Evolutionary conservation across 2,329 filamentous ascomycete genomes (phyloP), one percentile per base, ranked within the genome.

Genomic region (Davidsoniella australis): DNA sequence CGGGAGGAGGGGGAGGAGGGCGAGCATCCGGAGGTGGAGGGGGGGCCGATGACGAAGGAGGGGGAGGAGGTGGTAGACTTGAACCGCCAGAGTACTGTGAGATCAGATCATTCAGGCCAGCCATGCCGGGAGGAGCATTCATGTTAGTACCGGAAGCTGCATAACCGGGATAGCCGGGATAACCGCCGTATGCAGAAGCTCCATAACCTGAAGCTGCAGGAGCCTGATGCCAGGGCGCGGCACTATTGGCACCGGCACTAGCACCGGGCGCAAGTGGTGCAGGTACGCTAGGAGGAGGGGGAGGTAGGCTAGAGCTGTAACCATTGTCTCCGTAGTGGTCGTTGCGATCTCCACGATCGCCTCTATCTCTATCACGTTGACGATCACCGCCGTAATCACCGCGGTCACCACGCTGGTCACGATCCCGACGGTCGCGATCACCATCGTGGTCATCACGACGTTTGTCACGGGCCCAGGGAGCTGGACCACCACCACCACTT

Each of bases 391-490:
- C 57, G 44, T 64, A 61, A 37, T 37, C 43, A 20, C 41, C 45
- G 38, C 50, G 50, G 14, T 52, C 50, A 8, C 44, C 44, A 24
- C 48, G 43, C 14, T 48, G 23, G 16, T 26, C 38, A 48, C 62
- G 58, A 49, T 68, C 63, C 49, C 66, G 64, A 47, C 71, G 70
- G 45, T 72, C 67, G 44, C 53, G 50, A 17, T 47, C 47, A 43
- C 53, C 36, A 33, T 70, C 65, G 53, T 64, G 62, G 46, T 70
- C 66, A 55, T 71, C 67, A 48, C 69, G 65, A 50, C 65, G 67
- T 54, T 75, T 72, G 50, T 82, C 78, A 54, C 74, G 70, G 41
- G 71, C 70, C 76, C 76, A 80, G n/a, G 76, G 75, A 53, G 76
- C 74, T 42, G 72, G 63, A 45, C 68, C 68, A 41, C 68, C 64